Percentiles rank a stretch among this genome's conserved stretches.
phyloP scores from a whole-genome alignment of 1,139 yeast genomes.

The Kazachstania sp. region DNA sequence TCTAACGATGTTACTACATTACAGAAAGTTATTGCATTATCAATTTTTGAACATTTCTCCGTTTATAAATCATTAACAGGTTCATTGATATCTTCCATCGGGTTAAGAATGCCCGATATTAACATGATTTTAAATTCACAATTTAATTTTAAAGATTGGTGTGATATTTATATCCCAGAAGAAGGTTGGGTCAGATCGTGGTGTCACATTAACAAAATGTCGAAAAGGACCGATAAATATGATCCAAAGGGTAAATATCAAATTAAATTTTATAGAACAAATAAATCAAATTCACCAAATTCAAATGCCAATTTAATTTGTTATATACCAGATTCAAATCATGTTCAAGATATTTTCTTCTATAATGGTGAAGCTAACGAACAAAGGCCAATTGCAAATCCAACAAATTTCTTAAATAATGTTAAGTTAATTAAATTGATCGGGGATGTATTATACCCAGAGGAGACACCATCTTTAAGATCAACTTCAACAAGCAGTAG shows the following conservation, averaged over 20 bases:
- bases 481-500: slow-evolving; percentile 4
- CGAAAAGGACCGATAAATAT: slow-evolving; percentile 8
- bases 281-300: slow-evolving; percentile 17
- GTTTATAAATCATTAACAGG: slow-evolving; percentile 28
- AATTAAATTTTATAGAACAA: slow-evolving; percentile 27
- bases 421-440: slow-evolving; percentile 16
- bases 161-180: slow-evolving; percentile 24
- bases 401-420: slow-evolving; percentile 10
- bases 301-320: slow-evolving; percentile 17
- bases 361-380: slow-evolving; percentile 6
- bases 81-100: slow-evolving; percentile 22
- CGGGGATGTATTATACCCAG: slow-evolving; percentile 15
- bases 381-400: background rate
- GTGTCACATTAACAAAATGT: slow-evolving; percentile 27
- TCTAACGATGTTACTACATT: slow-evolving; percentile 6
- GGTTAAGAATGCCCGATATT: slow-evolving; percentile 25
- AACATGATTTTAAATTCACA: slow-evolving; percentile 22
- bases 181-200: slow-evolving; percentile 29
- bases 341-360: slow-evolving; percentile 25
- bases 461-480: slow-evolving; percentile 1
- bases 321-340: slow-evolving; percentile 22
- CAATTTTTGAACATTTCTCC: slow-evolving; percentile 23
- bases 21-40: slow-evolving; percentile 14
- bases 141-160: slow-evolving; percentile 30
- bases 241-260: slow-evolving; percentile 20